Base-by-base conservation (phyloP, 192 early-diverging fungal genomes). In the Coemansia sp. region DNA sequence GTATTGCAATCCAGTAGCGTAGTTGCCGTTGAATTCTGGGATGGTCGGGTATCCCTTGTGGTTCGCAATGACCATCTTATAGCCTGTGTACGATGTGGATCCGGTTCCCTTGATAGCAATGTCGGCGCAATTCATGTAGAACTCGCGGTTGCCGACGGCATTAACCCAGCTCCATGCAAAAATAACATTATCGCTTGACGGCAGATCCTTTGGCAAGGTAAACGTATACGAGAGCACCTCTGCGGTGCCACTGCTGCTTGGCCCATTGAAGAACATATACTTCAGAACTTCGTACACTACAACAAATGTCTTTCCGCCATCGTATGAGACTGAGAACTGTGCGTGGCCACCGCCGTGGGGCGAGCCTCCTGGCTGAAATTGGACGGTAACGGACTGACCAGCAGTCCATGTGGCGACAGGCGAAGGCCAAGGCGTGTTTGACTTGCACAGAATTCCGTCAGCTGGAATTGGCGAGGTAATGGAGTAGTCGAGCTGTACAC, bases 131-230 rank as follows among this genome's bases (percentile, higher is more conserved):
- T 68, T 72, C 63, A 64, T 64, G 43, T 77, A 77, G 26, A 72
- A 72, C 44, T 72, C 70, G 62, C 87, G 81, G 61, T 88, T 87
- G 20, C 86, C 88, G 20, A 71, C 43, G 8, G 85, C 82, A 46
- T 90, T 90, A 71, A 88, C 83, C 88, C 88, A 90, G 12, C 86
- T 66, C 88, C 86, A 89, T 34, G 80, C 75, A 62, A 90, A 85
- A 21, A 83, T 72, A 9, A 68, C 87, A 33, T 84, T 87, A 59
- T 85, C 78, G 16, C 64, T 68, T 41, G 60, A 70, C 2, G 89
- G 89, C 48, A 87, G 61, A 5, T 78, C 62, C 20, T 35, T 63
- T 21, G 90, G 90, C 56, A 91, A 69, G 33, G 75, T 71, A 24
- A 91, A 83, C 15, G 85, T 78, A 68, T 80, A 85, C 39, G 34